Conservation (phyloP, 495 filamentous ascomycete species). For the Penicillium turbatum region DNA sequence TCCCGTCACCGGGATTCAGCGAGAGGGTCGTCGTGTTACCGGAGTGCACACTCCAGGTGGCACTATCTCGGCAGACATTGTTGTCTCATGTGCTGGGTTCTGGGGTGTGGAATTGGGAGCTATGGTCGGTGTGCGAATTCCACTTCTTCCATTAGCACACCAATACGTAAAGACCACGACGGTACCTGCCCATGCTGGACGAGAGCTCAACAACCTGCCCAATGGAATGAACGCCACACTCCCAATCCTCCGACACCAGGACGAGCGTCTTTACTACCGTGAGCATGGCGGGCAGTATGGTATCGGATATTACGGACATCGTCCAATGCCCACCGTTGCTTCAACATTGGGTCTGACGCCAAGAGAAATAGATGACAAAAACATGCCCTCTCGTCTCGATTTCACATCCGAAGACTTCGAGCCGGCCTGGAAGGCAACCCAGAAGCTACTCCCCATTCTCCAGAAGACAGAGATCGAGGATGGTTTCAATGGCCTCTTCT, state of each 20-base stretch:
- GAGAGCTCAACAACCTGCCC: slow-evolving; percentile 26
- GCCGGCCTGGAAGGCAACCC: slow-evolving; percentile 45
- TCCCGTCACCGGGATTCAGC: slow-evolving; percentile 43
- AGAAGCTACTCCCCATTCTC: slow-evolving; percentile 41
- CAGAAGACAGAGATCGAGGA: slow-evolving; percentile 40
- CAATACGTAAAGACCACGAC: slow-evolving; percentile 50
- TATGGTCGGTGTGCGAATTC: slow-evolving; percentile 46
- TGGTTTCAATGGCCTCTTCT: slow-evolving; percentile 52
- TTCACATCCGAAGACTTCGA: slow-evolving; percentile 48
- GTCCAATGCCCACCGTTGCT: slow-evolving; percentile 47
- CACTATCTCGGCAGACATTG: slow-evolving; percentile 42
- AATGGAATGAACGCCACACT: slow-evolving; percentile 40
- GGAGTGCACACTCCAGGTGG: slow-evolving; percentile 41
- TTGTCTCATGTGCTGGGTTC: slow-evolving; percentile 51
- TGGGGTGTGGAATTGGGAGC: slow-evolving; percentile 51
- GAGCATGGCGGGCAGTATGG: slow-evolving; percentile 50
- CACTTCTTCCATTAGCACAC: slow-evolving; percentile 48
- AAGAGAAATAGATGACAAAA: slow-evolving; percentile 43
- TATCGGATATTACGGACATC: slow-evolving; percentile 52
- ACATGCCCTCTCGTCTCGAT: slow-evolving; percentile 49
- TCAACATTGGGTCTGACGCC: slow-evolving; percentile 39
- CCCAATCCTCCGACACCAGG: slow-evolving; percentile 49
- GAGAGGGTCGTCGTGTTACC: slow-evolving; percentile 32
- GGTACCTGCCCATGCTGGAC: slow-evolving; percentile 29
- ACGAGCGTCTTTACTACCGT: slow-evolving; percentile 51